These are phyloP conservation scores for Monilinia fructigena DNA, from an alignment of 2,329 filamentous ascomycete genomes.

Conservation along the genomic window DNA sequence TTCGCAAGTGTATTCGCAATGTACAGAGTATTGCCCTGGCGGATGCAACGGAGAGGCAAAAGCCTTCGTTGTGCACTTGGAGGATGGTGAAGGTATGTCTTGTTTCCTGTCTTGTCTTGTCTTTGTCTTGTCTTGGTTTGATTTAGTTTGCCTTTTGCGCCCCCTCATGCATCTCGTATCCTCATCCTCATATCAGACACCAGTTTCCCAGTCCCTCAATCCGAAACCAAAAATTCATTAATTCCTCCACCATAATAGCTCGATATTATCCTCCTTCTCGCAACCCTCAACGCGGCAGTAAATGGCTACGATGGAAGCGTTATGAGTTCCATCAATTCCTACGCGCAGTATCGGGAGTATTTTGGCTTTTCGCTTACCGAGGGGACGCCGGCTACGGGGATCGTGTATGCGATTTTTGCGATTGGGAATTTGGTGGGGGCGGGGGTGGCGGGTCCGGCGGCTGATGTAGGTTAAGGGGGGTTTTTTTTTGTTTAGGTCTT, in stretches of 20 bases:
- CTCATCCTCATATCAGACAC: neutral
- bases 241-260: neutral
- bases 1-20: neutral
- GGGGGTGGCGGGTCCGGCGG: conserved; percentile 10
- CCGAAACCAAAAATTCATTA: neutral
- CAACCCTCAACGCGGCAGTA: conserved; percentile 31
- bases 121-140: too few species aligned
- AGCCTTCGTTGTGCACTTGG: conserved; percentile 12
- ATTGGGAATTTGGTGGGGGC: conserved; percentile 23
- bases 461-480: conserved; percentile 14
- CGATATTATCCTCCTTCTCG: conserved; percentile 27
- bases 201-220: neutral
- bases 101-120: too few species aligned
- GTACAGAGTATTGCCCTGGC: conserved; percentile 9
- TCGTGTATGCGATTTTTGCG: conserved; percentile 27
- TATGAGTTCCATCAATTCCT: conserved; percentile 50
- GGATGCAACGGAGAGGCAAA: conserved; percentile 18
- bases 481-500: neutral
- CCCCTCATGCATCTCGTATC: too few species aligned
- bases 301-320: conserved; percentile 51
- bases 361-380: conserved; percentile 27
- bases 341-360: conserved; percentile 43
- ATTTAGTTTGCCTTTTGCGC: neutral
- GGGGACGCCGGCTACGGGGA: conserved; percentile 27
- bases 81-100: conserved; percentile 15